Percentiles rank a stretch among this genome's conserved stretches.
phyloP scores from a whole-genome alignment of 2,329 filamentous ascomycete genomes.

The Cadophora luteo-olivacea region DNA sequence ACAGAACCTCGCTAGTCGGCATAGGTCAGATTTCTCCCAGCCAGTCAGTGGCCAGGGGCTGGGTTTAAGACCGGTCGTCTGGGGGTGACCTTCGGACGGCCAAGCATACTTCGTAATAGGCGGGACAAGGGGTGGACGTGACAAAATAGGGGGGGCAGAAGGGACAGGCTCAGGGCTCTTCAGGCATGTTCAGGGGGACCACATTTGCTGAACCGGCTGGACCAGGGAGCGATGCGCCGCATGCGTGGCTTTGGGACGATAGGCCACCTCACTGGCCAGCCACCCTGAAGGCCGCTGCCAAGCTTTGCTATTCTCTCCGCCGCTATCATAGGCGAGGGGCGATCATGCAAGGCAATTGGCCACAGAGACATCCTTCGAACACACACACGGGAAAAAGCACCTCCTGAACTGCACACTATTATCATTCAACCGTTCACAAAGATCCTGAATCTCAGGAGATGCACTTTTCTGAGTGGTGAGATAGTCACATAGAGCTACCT shows the following conservation, averaged over 20 bases:
- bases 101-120: constrained; percentile 24
- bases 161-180: neutral
- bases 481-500: neutral
- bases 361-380: constrained; percentile 12
- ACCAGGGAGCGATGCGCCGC: constrained; percentile 16
- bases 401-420: neutral
- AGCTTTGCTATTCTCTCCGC: constrained; percentile 6
- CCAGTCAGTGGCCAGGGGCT: constrained; percentile 20
- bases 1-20: constrained; percentile 2
- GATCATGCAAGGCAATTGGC: constrained; percentile 25
- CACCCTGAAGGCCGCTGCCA: constrained; percentile 14
- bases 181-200: neutral
- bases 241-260: constrained; percentile 19
- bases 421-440: neutral
- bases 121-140: neutral
- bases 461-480: neutral
- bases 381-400: constrained; percentile 18
- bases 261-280: constrained; percentile 16
- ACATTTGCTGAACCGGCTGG: constrained; percentile 12
- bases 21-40: constrained; percentile 15
- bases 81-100: constrained; percentile 25
- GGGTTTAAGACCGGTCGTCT: constrained; percentile 18
- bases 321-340: constrained; percentile 30
- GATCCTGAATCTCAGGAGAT: constrained; percentile 8
- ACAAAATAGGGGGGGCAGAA: neutral